Conservation (phyloP, 1,284 basidiomycete genomes). For the Irpex rosettiformis region DNA sequence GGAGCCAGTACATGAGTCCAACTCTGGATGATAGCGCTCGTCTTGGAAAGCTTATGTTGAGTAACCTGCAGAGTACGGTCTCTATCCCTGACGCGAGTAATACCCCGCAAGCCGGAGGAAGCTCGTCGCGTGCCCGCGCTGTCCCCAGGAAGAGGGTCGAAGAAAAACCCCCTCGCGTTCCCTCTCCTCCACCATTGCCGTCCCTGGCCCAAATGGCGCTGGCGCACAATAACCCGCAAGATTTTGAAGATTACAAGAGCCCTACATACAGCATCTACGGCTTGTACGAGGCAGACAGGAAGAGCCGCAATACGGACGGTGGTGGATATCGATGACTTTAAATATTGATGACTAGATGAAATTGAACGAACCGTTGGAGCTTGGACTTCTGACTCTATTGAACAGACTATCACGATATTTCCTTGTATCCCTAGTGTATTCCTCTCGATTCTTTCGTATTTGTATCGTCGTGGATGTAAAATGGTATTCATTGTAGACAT, state of each 20-base stretch:
- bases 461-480: not conserved
- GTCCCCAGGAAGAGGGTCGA: constrained; percentile 33
- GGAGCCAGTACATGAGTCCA: constrained; percentile 26
- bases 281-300: constrained; percentile 62
- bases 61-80: constrained; percentile 41
- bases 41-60: constrained; percentile 59
- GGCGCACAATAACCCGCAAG: constrained; percentile 55
- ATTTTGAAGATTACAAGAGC: constrained; percentile 64
- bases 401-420: not conserved
- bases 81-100: constrained; percentile 27
- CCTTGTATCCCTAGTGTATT: constrained; percentile 7
- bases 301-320: constrained; percentile 39
- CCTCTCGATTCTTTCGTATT: not conserved
- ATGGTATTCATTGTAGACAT: not conserved
- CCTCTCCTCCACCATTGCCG: constrained; percentile 70
- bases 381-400: not conserved
- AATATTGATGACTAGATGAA: no score
- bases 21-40: constrained; percentile 41
- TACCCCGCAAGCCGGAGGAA: constrained; percentile 5
- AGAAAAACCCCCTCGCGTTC: constrained; percentile 71
- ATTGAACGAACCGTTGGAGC: not conserved
- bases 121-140: constrained; percentile 14
- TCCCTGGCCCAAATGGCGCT: constrained; percentile 75
- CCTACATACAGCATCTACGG: constrained; percentile 81
- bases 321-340: constrained; percentile 23